Base-by-base conservation (phyloP, 2,329 filamentous ascomycete species). In the Whalleya microplaca region DNA sequence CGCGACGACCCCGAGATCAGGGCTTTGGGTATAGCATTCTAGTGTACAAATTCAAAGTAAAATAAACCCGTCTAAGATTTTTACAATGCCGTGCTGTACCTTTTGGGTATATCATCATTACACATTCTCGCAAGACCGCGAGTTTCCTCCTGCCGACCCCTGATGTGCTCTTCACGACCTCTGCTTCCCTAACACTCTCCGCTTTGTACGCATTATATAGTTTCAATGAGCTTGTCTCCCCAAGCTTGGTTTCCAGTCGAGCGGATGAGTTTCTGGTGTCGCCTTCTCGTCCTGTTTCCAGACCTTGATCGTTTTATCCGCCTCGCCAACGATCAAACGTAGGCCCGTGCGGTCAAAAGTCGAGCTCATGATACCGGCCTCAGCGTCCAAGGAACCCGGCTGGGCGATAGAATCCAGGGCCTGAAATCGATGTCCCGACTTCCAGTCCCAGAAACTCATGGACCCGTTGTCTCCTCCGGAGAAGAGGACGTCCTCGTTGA, bases 361-460 rank as follows among this genome's bases (percentile, higher is more conserved):
- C 14, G 91, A 92, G 70, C 90, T 91, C 89, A 99, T 96, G 65
- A 99, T 86, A 51, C 96, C 96, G 5, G 92, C 88, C 76, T 99
- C 95, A 5, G 95, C 95, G 68, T 98, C 93, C 21, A 99, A 78
- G 18, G 91, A 96, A 48, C 95, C 95, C 0, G 95, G 95, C 73
- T 99, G 95, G 0, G 95, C 95, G 7, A 91, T 91, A 2, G 91
- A 96, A 66, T 99, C 93, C 12, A 94, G 82, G 8, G 86, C 84
- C 75, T 99, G 95, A 78, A 95, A 99, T 46, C 90, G 84, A 72
- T 99, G 86, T 0, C 96, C 95, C 0, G 92, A 90, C 77, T 98
- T 98, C 95, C 95, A 99, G 73, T 99, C 96, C 90, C 93, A 99
- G 80, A 99, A 99, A 64, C 87, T 91, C 80, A 98, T 95, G 37